Base-by-base conservation (phyloP, 2,329 filamentous ascomycete species). In the Drechslerella dactyloides region DNA sequence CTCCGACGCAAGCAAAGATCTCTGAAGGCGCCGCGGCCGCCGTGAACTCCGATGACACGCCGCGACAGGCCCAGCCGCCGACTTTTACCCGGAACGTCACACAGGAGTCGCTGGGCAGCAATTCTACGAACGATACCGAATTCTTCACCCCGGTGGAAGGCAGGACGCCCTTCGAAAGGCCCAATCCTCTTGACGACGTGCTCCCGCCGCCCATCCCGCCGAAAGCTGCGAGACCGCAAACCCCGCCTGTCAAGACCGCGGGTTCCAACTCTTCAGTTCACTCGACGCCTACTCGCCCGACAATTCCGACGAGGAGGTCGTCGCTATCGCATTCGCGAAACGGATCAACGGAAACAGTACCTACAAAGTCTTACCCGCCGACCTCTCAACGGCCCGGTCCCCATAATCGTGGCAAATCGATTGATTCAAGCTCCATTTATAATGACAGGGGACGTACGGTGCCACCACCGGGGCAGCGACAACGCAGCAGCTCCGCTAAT, bases 111-210 rank as follows among this genome's bases (percentile, higher is more conserved):
- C 17, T 66, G 3, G 37, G 46, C 17, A 73, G 57, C 15, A 40
- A 66, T 7, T 55, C 66, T 42, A 70, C 66, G 17, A 70, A 64
- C 35, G 66, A 70, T 44, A 70, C 66, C 15, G 46, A 53, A 21
- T 73, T 73, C 46, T 73, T 66, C 44, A 73, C 68, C 7, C 68
- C 68, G n/a, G 57, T 60, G 13, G 68, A 73, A 44, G 37, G 27
- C 2, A 37, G 44, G 19, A 66, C 60, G 7, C 60, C 60, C 1
- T 44, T 48, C 1, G 68, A 66, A 24, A 54, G 52, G 35, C 11
- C 57, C 0, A 66, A 65, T 54, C 60, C 68, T 11, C 19, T 58
- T 23, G 60, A 52, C 6, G 59, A 59, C 2, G 27, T 8, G 7
- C 33, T 54, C 2, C 57, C 60, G n/a, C 55, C 55, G 24, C 56